Evolutionary conservation across 148 eudicot genomes (phyloP), one percentile per base, ranked within the genome.

Genomic region (Cornus controversa): DNA sequence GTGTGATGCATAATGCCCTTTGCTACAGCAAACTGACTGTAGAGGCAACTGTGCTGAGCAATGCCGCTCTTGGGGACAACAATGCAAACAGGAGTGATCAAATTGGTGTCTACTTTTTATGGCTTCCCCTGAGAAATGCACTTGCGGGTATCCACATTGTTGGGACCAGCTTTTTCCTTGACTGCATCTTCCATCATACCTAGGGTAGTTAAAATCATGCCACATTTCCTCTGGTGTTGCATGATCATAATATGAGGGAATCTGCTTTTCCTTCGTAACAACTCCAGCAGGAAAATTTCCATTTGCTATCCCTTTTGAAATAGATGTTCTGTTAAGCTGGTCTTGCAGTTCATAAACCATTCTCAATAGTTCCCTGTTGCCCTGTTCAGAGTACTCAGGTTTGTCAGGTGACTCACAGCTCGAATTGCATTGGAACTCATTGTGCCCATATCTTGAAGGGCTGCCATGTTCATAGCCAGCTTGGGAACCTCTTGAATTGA

Each of bases 51-150:
- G 90, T 7, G 88, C 78, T 26, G 91, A 87, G 86, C 85, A 86
- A 36, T 83, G 82, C 78, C 81, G 76, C 15, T 82, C 89, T 73
- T 83, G 87, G 23, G 87, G 89, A 76, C 64, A 50, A 76, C 77
- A 81, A 67, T 81, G 86, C 69, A 80, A 78, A 76, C 88, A 87
- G 36, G 84, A 71, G 75, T 78, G 65, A 65, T 72, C 84, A 68
- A 57, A 78, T 28, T 75, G 87, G 77, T 77, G 71, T 50, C 87
- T n/a, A n/a, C n/a, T 80, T 68, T 73, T 72, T 34, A 82, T 42
- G 42, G 88, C 72, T 69, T 87, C 97, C 16, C 87, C 90, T 0
- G 97, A 88, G 65, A 87, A 91, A 66, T 84, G 88, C 70, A 78
- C 67, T 80, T 78, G 83, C 16, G 85, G 65, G 66, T 65, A 29